Evolutionary conservation across 352 stramenopile species (phyloP).

Genomic region (Globisporangium ultimum): DNA sequence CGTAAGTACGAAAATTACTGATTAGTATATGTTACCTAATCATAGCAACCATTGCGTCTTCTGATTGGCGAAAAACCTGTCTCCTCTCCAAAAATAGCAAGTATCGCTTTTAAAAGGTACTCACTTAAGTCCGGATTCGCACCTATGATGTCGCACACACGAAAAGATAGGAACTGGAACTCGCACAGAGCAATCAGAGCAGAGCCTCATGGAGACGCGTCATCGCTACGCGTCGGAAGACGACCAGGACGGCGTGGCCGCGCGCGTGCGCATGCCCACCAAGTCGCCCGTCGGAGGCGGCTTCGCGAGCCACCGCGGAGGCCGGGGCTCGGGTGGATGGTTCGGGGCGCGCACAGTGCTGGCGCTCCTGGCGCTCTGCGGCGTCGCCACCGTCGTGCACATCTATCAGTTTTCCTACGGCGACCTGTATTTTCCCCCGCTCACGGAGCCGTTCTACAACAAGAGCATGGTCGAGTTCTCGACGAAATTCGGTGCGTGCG

Average conservation of each 20-base stretch:
- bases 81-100: neutral
- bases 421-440: constrained; percentile 29
- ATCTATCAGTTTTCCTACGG: constrained; percentile 64
- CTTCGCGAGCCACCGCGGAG: neutral
- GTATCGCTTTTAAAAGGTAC: neutral
- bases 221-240: constrained; percentile 25
- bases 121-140: neutral
- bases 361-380: constrained; percentile 44
- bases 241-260: constrained; percentile 12
- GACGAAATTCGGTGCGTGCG: constrained; percentile 61
- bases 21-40: neutral
- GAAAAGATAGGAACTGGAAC: too few species aligned
- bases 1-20: too few species aligned
- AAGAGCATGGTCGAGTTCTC: constrained; percentile 81
- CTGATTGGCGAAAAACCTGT: neutral
- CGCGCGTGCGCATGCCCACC: neutral
- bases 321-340: constrained; percentile 16
- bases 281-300: neutral
- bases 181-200: neutral
- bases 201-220: constrained; percentile 6
- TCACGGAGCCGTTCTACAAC: constrained; percentile 67
- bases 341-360: constrained; percentile 39
- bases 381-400: constrained; percentile 53
- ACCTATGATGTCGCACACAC: too few species aligned
- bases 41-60: neutral